Conservation (phyloP, 768 basidiomycete genomes). For the Rhodocollybia butyracea region DNA sequence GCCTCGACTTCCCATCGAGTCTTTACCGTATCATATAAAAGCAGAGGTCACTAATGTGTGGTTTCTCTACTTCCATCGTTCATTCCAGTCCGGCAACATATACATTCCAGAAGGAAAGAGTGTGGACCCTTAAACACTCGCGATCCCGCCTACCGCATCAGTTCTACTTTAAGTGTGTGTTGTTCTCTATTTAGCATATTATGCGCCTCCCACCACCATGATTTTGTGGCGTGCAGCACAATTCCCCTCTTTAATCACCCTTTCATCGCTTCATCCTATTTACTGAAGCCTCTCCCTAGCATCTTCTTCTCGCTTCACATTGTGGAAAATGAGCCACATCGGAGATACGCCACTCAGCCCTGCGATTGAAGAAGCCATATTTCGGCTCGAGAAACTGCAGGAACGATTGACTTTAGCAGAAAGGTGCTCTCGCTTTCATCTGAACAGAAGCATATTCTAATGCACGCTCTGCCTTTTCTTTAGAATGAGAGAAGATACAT, state of each 20-base stretch:
- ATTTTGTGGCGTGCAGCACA: not conserved
- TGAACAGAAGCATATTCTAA: not conserved
- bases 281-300: not conserved
- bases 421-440: not conserved
- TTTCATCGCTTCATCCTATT: not conserved
- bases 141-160: not conserved
- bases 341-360: not conserved
- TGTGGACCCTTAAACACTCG: too few relatives aligned
- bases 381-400: not conserved
- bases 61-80: not conserved
- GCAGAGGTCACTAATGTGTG: too few relatives aligned
- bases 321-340: not conserved
- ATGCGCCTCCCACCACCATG: not conserved
- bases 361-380: not conserved
- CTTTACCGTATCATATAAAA: too few relatives aligned
- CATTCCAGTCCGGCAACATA: not conserved
- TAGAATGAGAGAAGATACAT: not conserved
- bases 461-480: not conserved
- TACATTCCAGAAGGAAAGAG: too few relatives aligned
- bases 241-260: not conserved
- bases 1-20: too few relatives aligned
- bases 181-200: not conserved
- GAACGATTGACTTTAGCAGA: not conserved
- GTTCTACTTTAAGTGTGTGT: not conserved
- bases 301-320: not conserved